phyloP scores from a whole-genome alignment of 805 yeast species.

The Starmerella apicola region DNA sequence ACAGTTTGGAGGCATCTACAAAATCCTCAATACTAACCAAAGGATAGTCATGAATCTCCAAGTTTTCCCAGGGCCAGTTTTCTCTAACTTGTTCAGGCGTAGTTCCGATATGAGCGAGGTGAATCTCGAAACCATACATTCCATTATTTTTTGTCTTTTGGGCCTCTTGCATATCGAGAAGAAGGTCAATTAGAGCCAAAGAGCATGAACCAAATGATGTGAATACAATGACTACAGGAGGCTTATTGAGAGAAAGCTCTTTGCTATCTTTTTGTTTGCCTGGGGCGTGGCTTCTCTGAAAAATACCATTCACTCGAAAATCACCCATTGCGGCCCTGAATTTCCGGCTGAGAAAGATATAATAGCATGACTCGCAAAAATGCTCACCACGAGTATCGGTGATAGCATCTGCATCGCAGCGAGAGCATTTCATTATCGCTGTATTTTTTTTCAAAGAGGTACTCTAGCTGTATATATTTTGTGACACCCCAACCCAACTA shows the following conservation, averaged over 20 bases:
- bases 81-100: background rate
- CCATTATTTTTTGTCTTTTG: slow-evolving; percentile 54
- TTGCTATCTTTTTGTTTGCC: no score
- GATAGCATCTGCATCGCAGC: slow-evolving; percentile 8
- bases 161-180: slow-evolving; percentile 47
- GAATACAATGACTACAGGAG: slow-evolving; percentile 28
- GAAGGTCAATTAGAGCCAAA: slow-evolving; percentile 53
- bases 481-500: no score
- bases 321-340: slow-evolving; percentile 72
- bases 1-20: slow-evolving; percentile 12
- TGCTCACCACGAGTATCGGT: slow-evolving; percentile 39
- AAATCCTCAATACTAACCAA: background rate
- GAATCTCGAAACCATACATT: slow-evolving; percentile 51
- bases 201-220: slow-evolving; percentile 60
- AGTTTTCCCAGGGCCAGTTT: slow-evolving; percentile 19
- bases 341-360: slow-evolving; percentile 61
- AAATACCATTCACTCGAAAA: slow-evolving; percentile 53
- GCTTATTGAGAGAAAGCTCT: slow-evolving; percentile 25
- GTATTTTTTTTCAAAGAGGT: background rate
- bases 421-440: slow-evolving; percentile 12
- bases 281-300: slow-evolving; percentile 28
- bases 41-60: slow-evolving; percentile 2
- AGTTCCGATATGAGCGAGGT: slow-evolving; percentile 34
- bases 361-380: slow-evolving; percentile 56
- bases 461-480: no score